These are phyloP conservation scores for Malania oleifera DNA, from an alignment of 164 flowering plant species.

Conservation along the genomic window DNA sequence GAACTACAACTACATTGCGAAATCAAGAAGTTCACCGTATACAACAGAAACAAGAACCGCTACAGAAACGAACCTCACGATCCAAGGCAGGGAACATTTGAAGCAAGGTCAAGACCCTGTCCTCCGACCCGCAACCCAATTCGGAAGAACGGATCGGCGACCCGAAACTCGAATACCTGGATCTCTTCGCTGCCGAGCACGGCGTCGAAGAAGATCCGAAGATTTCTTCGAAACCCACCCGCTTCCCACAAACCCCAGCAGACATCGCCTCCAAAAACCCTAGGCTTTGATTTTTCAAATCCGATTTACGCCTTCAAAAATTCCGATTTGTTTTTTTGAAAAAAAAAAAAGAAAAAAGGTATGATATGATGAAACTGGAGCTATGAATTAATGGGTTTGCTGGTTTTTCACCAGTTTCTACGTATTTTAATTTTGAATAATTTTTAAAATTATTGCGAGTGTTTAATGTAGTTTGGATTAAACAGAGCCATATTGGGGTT, in stretches of 20 bases:
- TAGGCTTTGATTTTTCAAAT: neutral
- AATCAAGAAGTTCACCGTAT: too few species aligned
- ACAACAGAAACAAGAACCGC: neutral
- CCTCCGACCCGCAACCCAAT: conserved; percentile 19
- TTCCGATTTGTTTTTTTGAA: too few species aligned
- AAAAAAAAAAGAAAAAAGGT: too few species aligned
- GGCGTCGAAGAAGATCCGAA: conserved; percentile 20
- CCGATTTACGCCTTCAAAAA: neutral
- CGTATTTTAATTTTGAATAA: too few species aligned
- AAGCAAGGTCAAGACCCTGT: conserved; percentile 14
- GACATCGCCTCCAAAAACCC: conserved; percentile 26
- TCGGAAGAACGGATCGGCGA: conserved; percentile 16
- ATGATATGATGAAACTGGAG: too few species aligned
- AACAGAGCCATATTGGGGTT: neutral
- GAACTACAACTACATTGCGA: neutral
- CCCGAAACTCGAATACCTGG: conserved; percentile 22
- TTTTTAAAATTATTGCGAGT: too few species aligned
- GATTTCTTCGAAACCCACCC: conserved; percentile 29
- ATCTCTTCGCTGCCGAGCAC: conserved; percentile 20
- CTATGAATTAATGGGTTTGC: too few species aligned
- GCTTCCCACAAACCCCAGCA: conserved; percentile 30
- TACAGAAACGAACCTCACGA: conserved; percentile 20
- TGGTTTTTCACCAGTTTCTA: too few species aligned
- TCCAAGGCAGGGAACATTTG: conserved; percentile 23
- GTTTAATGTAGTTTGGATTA: too few species aligned